These are phyloP conservation scores for Pneumocystis sp. DNA, from an alignment of 1,139 yeast genomes.

Conservation along the genomic window DNA sequence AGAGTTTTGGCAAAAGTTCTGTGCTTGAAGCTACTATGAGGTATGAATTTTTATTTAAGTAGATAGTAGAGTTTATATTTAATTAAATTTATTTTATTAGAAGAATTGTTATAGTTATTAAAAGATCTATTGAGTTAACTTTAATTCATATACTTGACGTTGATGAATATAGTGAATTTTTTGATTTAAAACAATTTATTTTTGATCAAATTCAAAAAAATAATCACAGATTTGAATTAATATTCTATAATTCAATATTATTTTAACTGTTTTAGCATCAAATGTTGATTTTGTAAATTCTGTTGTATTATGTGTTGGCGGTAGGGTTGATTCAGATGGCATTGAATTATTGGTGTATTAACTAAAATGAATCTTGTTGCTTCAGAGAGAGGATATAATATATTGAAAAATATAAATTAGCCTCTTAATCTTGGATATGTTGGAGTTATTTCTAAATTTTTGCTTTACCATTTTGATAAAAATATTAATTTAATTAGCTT, in stretches of 20 bases:
- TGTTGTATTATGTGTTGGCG: constrained; percentile 84
- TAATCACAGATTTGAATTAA: constrained; percentile 75
- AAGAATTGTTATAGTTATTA: constrained; percentile 88
- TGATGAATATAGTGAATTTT: constrained; percentile 86
- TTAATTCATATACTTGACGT: constrained; percentile 70
- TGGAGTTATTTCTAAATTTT: constrained; percentile 75
- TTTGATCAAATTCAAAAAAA: constrained; percentile 75
- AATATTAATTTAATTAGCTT: constrained; percentile 7
- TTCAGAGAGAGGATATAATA: constrained; percentile 52
- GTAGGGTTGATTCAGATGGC: constrained; percentile 83
- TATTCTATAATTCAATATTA: constrained; percentile 80
- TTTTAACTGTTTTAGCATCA: constrained; percentile 90
- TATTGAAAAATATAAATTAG: constrained; percentile 62
- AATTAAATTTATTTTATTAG: background rate
- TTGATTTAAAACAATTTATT: constrained; percentile 69
- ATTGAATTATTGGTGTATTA: constrained; percentile 90
- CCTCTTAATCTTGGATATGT: constrained; percentile 94
- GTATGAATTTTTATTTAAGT: constrained; percentile 78
- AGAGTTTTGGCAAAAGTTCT: constrained; percentile 91
- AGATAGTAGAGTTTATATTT: background rate
- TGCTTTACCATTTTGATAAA: constrained; percentile 3
- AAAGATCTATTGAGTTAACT: constrained; percentile 88
- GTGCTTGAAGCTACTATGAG: constrained; percentile 90
- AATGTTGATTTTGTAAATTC: constrained; percentile 96
- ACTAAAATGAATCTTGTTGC: constrained; percentile 85